These are phyloP conservation scores for Penicillium vulpinum DNA, from an alignment of 2,329 filamentous ascomycete species.

Conservation along the genomic window DNA sequence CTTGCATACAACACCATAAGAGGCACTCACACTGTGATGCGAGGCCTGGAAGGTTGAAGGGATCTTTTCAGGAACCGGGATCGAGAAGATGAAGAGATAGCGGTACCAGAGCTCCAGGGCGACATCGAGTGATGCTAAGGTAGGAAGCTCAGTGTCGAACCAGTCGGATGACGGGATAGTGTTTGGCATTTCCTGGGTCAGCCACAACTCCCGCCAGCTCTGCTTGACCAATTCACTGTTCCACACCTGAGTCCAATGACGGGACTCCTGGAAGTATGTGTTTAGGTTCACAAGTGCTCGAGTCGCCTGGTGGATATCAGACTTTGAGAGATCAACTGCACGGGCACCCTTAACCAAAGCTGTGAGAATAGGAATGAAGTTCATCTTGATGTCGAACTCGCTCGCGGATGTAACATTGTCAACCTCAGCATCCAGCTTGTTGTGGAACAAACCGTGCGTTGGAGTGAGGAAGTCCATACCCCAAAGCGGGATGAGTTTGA, in stretches of 20 bases:
- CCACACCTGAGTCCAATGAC: constrained; percentile 53
- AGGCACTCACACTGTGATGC: constrained; percentile 61
- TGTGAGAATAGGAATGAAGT: constrained; percentile 56
- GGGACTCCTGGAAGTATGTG: constrained; percentile 51
- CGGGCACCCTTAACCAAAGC: constrained; percentile 54
- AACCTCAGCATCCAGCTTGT: constrained; percentile 54
- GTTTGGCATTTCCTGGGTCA: constrained; percentile 47
- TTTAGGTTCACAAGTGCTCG: constrained; percentile 53
- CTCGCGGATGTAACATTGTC: constrained; percentile 49
- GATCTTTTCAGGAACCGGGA: constrained; percentile 57
- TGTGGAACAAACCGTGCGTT: constrained; percentile 56
- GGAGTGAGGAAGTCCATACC: constrained; percentile 55
- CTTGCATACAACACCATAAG: constrained; percentile 63
- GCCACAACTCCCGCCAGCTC: constrained; percentile 51
- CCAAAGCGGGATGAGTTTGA: constrained; percentile 58
- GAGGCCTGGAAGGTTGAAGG: constrained; percentile 64
- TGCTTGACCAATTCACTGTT: constrained; percentile 46
- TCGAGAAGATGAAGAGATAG: constrained; percentile 58
- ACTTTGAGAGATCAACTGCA: constrained; percentile 44
- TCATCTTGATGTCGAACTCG: constrained; percentile 51
- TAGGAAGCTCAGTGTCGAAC: constrained; percentile 43
- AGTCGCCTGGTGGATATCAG: constrained; percentile 48
- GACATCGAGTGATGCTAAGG: constrained; percentile 37
- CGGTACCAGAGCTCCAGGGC: constrained; percentile 44
- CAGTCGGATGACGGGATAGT: constrained; percentile 37